These are phyloP conservation scores for Candolleomyces aberdarensis DNA, from an alignment of 768 basidiomycete species.

Conservation along the genomic window DNA sequence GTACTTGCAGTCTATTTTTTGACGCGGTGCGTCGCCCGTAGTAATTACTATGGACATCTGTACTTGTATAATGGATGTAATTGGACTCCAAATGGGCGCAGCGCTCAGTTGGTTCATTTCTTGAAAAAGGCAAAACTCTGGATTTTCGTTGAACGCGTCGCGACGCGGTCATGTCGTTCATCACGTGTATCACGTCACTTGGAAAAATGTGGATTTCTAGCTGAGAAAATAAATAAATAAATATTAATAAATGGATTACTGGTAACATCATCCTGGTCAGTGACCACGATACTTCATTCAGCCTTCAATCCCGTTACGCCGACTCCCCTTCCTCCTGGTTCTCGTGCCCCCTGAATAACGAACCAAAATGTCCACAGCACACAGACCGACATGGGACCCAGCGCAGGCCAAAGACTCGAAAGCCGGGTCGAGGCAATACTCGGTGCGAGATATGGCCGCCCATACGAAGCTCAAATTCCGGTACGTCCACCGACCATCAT, in stretches of 20 bases:
- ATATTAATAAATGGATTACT: not conserved
- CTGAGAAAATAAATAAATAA: not conserved
- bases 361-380: slow-evolving; percentile 76
- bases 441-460: slow-evolving; percentile 89
- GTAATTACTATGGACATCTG: not conserved
- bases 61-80: slow-evolving; percentile 1
- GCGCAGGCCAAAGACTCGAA: slow-evolving; percentile 92
- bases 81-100: no score
- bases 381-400: slow-evolving; percentile 97
- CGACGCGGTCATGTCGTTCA: slow-evolving; percentile 2
- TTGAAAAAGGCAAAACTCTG: not conserved
- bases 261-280: no score
- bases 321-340: not conserved
- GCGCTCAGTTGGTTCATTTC: not conserved
- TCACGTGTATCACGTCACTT: not conserved
- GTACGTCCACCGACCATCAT: slow-evolving; percentile 30
- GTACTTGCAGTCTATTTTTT: not conserved
- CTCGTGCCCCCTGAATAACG: slow-evolving; percentile 1
- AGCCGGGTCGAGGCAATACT: slow-evolving; percentile 89
- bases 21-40: not conserved
- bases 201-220: not conserved
- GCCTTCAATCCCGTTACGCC: not conserved
- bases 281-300: not conserved
- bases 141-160: not conserved
- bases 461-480: slow-evolving; percentile 99